Base-by-base conservation (phyloP, 768 basidiomycete species). In the Pluteus cervinus region DNA sequence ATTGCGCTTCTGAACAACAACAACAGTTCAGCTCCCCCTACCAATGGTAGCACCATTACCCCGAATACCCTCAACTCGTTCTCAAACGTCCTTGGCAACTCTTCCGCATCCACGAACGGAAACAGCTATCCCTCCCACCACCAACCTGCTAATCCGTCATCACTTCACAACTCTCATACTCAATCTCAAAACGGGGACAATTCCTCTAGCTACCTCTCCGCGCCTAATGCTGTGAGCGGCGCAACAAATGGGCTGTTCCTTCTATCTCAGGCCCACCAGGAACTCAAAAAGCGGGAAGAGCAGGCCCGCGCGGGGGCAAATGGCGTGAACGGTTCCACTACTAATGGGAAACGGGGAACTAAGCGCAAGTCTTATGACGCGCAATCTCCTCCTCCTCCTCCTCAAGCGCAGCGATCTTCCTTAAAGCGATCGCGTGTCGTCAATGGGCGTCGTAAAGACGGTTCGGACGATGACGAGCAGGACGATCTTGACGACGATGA, bases 241-340 rank as follows among this genome's bases (percentile, higher is more conserved):
- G 88, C 90, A 37, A 85, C 90, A 36, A 96, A 94, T 54, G 92
- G 93, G 18, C 76, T 97, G 31, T 97, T 93, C 65, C 69, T 97
- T 33, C 79, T 97, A 37, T 85, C 81, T 1, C 92, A 97, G 62
- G 93, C 92, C 18, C 92, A 96, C 55, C 92, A 96, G 57, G 92
- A 94, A 68, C 78, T 96, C 42, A 88, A 87, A 24, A 94, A 93
- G 65, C 79, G 89, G n/a, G 91, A 94, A 60, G 86, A 89, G 56
- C 79, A 84, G 54, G 74, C 75, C 43, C 74, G 80, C 47, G 75
- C 78, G 33, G 63, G 63, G 40, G 63, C 56, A 39, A 50, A 52
- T 25, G 40, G 48, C 23, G 37, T 50, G 24, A 65, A 65, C 36
- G 61, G 58, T 36, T 42, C 53, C 24, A 52, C 42, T 24, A 43